Evolutionary conservation across 2,329 filamentous ascomycete species (phyloP), one percentile per base, ranked within the genome.

Genomic region (Myriosclerotinia curreyana): DNA sequence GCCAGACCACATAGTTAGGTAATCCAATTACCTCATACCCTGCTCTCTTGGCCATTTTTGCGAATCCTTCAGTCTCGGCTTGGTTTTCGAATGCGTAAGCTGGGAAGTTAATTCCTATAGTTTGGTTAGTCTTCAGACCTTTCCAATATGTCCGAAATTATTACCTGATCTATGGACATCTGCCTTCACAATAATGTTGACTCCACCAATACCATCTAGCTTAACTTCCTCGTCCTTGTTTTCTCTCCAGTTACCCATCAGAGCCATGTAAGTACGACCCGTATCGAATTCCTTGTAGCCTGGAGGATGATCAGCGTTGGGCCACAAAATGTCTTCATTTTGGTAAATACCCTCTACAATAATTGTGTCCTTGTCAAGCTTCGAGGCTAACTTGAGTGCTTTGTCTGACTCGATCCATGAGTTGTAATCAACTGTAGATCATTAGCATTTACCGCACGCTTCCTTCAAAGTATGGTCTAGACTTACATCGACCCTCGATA

Each of bases 1-100:
- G 95, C 95, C 95, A 99, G 65, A 99, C 94, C 59, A 99, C 88
- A 76, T 99, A 99, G 77, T 99, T 99, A 50, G 94, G 95, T 64
- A 99, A 81, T 53, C 95, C 95, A 70, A 92, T 85, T 34, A 99
- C 95, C 73, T 91, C 84, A 76, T 97, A 98, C 52, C 95, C 95
- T 22, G 95, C 95, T 68, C 92, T 84, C 80, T 96, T 97, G 66
- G 95, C 95, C 95, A 99, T 99, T 77, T 96, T 96, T 46, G 95
- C 95, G 74, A 99, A 99, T 8, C 95, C 95, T 79, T 99, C 95
- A 5, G 95, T 99, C 78, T 99, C 95, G 68, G 95, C 95, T 79
- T 99, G 95, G 77, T 99, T 98, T 76, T 99, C 95, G 75, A 99
- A 99, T 3, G 95, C 85, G 74, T 99, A 99, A 75, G 87, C 88